These are phyloP conservation scores for Akanthomyces lecanii DNA, from an alignment of 2,329 filamentous ascomycete genomes.

Conservation along the genomic window DNA sequence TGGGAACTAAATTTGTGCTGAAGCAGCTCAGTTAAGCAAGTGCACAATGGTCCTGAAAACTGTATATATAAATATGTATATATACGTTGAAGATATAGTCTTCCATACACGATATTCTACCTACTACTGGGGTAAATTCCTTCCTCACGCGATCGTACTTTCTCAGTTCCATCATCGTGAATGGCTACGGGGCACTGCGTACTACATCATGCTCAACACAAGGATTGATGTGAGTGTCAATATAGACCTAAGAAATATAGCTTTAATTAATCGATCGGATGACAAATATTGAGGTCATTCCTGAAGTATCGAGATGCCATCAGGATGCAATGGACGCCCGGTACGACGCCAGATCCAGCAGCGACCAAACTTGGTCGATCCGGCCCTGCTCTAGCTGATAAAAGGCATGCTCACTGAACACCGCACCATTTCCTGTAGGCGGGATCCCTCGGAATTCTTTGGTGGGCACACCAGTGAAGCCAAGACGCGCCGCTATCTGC, in stretches of 20 bases:
- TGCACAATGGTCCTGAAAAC: background rate
- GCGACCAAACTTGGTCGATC: constrained; percentile 31
- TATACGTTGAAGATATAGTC: background rate
- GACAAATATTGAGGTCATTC: background rate
- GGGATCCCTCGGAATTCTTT: constrained; percentile 25
- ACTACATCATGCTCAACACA: too few relatives aligned
- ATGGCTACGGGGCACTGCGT: too few relatives aligned
- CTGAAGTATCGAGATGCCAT: background rate
- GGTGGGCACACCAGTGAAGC: constrained; percentile 29
- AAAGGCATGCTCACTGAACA: constrained; percentile 32
- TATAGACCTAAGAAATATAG: too few relatives aligned
- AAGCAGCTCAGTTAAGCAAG: constrained; percentile 1
- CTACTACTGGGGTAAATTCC: too few relatives aligned
- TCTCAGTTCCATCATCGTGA: too few relatives aligned
- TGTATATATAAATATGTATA: background rate
- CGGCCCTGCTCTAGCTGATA: constrained; percentile 31
- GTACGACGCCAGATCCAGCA: constrained; percentile 30
- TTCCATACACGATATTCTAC: background rate
- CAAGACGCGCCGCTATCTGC: constrained; percentile 29
- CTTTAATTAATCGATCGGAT: too few relatives aligned
- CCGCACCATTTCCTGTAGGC: constrained; percentile 27
- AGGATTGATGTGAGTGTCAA: background rate
- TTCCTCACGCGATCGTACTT: too few relatives aligned
- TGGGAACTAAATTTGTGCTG: constrained; percentile 15
- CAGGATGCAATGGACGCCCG: constrained; percentile 3